Percentiles rank a stretch among this genome's conserved stretches.
Conservation (phyloP, 148 eudicot species). For the Linanthus parryae region DNA sequence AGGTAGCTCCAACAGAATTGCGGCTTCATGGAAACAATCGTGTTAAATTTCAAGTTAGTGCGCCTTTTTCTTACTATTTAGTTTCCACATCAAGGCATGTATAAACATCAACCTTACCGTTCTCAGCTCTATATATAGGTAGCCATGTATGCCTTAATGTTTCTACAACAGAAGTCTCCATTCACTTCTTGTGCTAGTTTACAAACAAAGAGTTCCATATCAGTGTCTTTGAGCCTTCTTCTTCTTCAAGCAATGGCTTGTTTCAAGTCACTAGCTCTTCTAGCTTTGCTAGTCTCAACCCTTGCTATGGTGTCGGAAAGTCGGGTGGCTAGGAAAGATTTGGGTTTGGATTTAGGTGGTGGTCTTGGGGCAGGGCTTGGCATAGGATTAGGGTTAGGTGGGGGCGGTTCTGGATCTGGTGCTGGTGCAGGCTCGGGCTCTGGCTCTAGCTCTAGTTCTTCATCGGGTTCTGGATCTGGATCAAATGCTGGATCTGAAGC, state of each 20-base stretch:
- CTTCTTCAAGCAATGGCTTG: conserved; percentile 6
- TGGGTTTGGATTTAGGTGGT: conserved; percentile 23
- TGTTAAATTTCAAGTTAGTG: too few relatives aligned
- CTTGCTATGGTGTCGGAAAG: conserved; percentile 9
- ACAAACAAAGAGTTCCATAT: neutral
- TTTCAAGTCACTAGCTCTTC: conserved; percentile 15
- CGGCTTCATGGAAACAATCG: too few relatives aligned
- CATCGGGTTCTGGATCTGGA: conserved; percentile 5
- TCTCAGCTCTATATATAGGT: too few relatives aligned
- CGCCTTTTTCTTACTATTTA: too few relatives aligned
- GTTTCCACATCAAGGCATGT: too few relatives aligned
- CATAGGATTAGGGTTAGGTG: conserved; percentile 20
- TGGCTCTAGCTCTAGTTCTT: neutral
- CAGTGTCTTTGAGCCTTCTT: conserved; percentile 1
- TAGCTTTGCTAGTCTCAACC: conserved; percentile 13
- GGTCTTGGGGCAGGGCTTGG: conserved; percentile 21
- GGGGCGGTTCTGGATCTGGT: neutral
- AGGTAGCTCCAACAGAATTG: too few relatives aligned
- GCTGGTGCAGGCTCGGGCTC: conserved; percentile 1
- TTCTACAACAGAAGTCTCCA: neutral
- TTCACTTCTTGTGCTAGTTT: too few relatives aligned
- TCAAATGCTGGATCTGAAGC: conserved; percentile 13
- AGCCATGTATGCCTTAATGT: conserved; percentile 1
- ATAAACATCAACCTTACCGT: too few relatives aligned
- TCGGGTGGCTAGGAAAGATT: conserved; percentile 20